Evolutionary conservation across 805 yeast species (phyloP), one percentile per base, ranked within the genome.

Genomic region (Zygoascus flipseniorum): DNA sequence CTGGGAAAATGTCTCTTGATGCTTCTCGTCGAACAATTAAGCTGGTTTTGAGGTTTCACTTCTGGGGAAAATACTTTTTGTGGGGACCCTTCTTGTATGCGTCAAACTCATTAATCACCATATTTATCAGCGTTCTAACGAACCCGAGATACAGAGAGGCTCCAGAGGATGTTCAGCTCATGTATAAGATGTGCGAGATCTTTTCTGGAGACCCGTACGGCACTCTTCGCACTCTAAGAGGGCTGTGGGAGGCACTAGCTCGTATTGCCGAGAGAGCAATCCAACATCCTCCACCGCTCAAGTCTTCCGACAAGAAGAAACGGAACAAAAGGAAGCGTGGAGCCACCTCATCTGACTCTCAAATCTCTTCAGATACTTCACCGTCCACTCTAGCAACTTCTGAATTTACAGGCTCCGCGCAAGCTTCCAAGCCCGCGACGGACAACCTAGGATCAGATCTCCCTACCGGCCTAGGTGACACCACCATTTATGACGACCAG

Each of bases 21-120:
- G 57, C 63, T 2, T 54, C 64, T 1, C 43, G 64, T 37, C 31
- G 44, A n/a, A 54, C 57, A 2, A 48, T 61, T 16, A 52, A 56
- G 35, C 54, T 59, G 2, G 43, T 54, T 10, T 14, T 47, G 45
- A 55, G 52, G 26, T 42, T 10, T 18, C 50, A 49, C 13, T 18
- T 31, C 11, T 49, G 54, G 56, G 58, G 54, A 8, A 31, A 50
- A 11, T 20, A 42, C 8, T 56, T 53, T 31, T 16, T 50, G 20
- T 51, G 54, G 54, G 57, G 54, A 2, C 14, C 51, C 1, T 42
- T 58, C 11, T 57, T 46, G 43, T 57, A 43, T 37, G 54, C 55
- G 2, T 49, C 55, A 5, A 55, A 47, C 31, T 39, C 59, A 2
- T 52, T 55, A 41, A 55, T 58, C 37, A 57, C 63, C 2, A 28